phyloP scores from a whole-genome alignment of 2,329 filamentous ascomycete genomes.

The Aspergillus puulaauensis region DNA sequence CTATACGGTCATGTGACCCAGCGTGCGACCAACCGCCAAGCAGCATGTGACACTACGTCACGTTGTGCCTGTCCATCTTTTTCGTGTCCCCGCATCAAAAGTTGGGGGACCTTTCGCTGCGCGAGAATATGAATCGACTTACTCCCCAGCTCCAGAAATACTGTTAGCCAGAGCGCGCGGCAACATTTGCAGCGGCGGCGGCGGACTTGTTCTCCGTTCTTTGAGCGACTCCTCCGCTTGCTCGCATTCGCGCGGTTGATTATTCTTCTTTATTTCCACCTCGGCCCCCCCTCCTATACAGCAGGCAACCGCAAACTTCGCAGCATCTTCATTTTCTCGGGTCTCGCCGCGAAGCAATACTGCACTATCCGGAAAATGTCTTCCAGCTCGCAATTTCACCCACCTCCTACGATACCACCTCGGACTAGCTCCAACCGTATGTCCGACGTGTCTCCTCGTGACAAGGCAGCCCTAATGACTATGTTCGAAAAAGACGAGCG shows the following conservation, averaged over 20 bases:
- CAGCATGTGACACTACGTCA: constrained; percentile 17
- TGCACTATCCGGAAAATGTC: not conserved
- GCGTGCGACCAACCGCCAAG: not conserved
- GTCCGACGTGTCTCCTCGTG: constrained; percentile 5
- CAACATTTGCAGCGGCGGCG: not conserved
- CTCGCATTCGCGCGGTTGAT: not conserved
- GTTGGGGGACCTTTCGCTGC: not conserved
- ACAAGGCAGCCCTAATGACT: constrained; percentile 49
- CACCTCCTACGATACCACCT: constrained; percentile 1
- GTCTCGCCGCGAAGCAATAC: not conserved
- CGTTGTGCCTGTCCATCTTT: constrained; percentile 10
- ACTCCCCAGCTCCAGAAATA: not conserved
- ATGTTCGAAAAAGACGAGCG: constrained; percentile 56
- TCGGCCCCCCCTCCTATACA: not conserved
- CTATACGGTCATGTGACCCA: constrained; percentile 7
- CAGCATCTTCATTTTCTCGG: not conserved
- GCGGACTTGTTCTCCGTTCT: not conserved
- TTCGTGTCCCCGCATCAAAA: constrained; percentile 12
- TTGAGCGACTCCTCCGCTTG: not conserved
- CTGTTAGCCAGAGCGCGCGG: not conserved
- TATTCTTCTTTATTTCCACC: not conserved
- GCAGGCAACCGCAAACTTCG: not conserved
- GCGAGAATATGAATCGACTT: not conserved
- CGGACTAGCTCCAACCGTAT: constrained; percentile 6
- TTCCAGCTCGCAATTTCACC: constrained; percentile 6